These are phyloP conservation scores for Lotus japonicus DNA, from an alignment of 306 rosid genomes.

Conservation along the genomic window DNA sequence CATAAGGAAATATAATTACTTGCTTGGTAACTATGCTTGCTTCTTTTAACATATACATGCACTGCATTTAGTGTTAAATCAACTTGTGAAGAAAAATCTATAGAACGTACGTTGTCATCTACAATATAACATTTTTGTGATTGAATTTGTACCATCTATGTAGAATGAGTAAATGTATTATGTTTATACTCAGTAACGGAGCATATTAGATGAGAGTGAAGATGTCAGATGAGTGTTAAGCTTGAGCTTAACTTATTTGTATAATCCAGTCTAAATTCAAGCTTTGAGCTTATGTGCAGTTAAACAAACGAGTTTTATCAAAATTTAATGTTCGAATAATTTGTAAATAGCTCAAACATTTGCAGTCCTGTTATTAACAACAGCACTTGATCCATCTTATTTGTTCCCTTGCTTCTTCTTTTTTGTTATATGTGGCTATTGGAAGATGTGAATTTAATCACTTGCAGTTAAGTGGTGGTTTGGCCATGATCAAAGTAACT, in stretches of 20 bases:
- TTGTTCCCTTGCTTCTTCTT: background rate
- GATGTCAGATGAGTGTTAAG: background rate
- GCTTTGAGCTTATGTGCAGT: background rate
- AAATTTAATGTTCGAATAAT: background rate
- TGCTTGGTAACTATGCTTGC: background rate
- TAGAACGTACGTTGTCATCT: no score
- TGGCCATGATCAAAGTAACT: background rate
- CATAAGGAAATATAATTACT: background rate
- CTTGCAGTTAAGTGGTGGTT: background rate
- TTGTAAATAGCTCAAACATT: background rate
- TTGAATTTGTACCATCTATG: no score
- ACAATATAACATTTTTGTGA: no score
- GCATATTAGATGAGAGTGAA: no score
- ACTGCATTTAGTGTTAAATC: no score
- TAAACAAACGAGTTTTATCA: background rate
- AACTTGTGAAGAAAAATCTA: no score
- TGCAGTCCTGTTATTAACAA: background rate
- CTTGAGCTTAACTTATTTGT: background rate
- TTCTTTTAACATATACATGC: no score
- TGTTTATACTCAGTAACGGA: no score
- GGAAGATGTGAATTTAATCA: background rate
- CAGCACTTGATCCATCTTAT: background rate
- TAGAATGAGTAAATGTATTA: no score
- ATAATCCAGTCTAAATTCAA: background rate
- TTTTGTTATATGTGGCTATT: background rate